phyloP scores from a whole-genome alignment of 768 basidiomycete genomes.

The Lactifluus rugatus region DNA sequence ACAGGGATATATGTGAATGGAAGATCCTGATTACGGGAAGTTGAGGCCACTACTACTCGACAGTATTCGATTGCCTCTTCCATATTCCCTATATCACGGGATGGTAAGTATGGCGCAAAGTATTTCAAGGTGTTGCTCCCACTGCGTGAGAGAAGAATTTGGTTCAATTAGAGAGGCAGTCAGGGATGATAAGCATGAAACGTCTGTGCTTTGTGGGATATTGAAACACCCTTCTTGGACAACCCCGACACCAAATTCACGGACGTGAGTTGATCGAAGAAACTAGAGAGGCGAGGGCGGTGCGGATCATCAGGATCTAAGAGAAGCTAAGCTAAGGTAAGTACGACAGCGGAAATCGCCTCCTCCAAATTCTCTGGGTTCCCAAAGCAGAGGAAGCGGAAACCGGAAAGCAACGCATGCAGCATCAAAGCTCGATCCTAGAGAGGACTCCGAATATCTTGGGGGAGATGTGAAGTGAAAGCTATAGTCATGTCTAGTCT shows the following conservation, averaged over 20 bases:
- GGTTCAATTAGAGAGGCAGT: too few species aligned
- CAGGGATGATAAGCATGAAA: too few species aligned
- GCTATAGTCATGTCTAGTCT: background rate
- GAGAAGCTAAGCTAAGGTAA: background rate
- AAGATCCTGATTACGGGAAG: background rate
- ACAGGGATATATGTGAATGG: background rate
- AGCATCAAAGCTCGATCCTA: background rate
- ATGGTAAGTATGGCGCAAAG: background rate
- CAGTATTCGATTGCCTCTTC: background rate
- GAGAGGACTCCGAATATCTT: background rate
- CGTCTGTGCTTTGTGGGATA: too few species aligned
- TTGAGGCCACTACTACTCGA: background rate
- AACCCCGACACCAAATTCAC: background rate
- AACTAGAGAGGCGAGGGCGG: background rate
- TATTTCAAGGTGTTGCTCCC: background rate
- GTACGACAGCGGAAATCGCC: background rate
- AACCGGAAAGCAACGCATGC: background rate
- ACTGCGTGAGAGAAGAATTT: too few species aligned
- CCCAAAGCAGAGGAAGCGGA: background rate
- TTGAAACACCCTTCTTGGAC: background rate
- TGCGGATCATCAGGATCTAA: background rate
- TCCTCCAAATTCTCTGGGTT: background rate
- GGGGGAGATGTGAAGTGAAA: background rate
- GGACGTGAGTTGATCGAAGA: background rate
- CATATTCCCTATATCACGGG: background rate